Evolutionary conservation across 495 filamentous ascomycete genomes (phyloP).

Genomic region (Diplogelasinospora grovesii): DNA sequence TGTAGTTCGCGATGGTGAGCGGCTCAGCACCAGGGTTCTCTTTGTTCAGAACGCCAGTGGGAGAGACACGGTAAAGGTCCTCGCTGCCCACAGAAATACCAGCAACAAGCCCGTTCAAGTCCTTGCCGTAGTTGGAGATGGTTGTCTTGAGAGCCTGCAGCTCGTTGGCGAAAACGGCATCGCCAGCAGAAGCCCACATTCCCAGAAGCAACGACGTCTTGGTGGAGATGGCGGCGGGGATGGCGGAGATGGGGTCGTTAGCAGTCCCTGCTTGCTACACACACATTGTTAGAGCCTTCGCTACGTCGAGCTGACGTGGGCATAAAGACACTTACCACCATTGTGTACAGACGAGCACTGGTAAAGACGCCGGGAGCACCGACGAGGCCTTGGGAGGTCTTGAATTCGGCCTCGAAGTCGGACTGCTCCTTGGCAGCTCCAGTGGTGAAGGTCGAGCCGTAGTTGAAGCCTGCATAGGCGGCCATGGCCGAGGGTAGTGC

Average conservation of each 20-base stretch:
- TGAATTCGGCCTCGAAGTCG: slow-evolving; percentile 68
- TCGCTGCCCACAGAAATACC: slow-evolving; percentile 90
- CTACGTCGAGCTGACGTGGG: not conserved
- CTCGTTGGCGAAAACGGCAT: slow-evolving; percentile 58
- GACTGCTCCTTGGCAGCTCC: slow-evolving; percentile 54
- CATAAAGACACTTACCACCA: slow-evolving; percentile 27
- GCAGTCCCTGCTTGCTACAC: slow-evolving; percentile 43
- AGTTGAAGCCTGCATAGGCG: slow-evolving; percentile 72
- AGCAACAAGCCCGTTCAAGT: slow-evolving; percentile 57
- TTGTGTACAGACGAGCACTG: slow-evolving; percentile 55
- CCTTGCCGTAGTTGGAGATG: slow-evolving; percentile 54
- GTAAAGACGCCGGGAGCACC: slow-evolving; percentile 60
- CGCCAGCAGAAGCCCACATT: slow-evolving; percentile 68
- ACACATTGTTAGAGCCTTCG: not conserved
- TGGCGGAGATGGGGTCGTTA: slow-evolving; percentile 56
- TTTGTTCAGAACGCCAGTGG: slow-evolving; percentile 37
- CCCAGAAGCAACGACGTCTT: slow-evolving; percentile 68
- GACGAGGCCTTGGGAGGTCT: slow-evolving; percentile 58
- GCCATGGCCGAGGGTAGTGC: slow-evolving; percentile 23
- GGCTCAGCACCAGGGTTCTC: slow-evolving; percentile 49
- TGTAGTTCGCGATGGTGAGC: slow-evolving; percentile 54
- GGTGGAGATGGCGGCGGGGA: slow-evolving; percentile 71
- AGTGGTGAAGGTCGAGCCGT: slow-evolving; percentile 57
- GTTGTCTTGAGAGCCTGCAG: slow-evolving; percentile 58
- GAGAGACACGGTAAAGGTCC: slow-evolving; percentile 78